Base-by-base conservation (phyloP, 371 early-diverging fungal species). In the Thermomucor indicae-seudaticae region DNA sequence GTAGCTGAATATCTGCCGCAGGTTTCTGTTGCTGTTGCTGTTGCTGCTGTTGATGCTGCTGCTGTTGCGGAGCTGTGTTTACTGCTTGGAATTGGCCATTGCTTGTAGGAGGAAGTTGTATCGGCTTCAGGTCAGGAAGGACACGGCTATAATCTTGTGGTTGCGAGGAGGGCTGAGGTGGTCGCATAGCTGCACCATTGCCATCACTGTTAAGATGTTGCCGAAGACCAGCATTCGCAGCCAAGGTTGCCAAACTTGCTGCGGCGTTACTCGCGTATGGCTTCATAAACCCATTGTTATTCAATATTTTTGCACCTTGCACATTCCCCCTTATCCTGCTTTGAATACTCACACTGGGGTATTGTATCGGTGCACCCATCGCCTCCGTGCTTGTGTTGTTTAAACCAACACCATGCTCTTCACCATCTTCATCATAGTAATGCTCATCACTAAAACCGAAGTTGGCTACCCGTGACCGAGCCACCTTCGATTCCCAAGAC, bases 401-500 rank as follows among this genome's bases (percentile, higher is more conserved):
- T 19, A 34, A 35, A 34, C 34, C 24, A 1, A 35, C 24, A 11
- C 38, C 30, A 16, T 51, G 55, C 16, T 44, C 46, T 19, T 51
- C 47, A 24, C 37, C 34, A n/a, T 63, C 51, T 7, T 54, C 54
- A 24, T 53, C 54, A 32, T 54, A 46, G 38, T 47, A 54, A 6
- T 19, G 29, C 19, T 54, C 54, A 10, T 54, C 54, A 23, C 54
- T 47, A 24, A 54, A 29, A 2, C 54, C 46, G 42, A 54, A 94
- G 42, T 83, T 77, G 7, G 92, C 88, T 3, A 91, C 92, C 25
- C 83, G 75, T 29, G 89, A 80, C 51, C 79, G 78, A 45, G 84
- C 80, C 29, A 94, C 78, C 60, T 92, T 94, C 29, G 75, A 64
- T 61, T 93, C 92, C 95, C 95, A 95, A 45, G 81, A 81, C 88